These are phyloP conservation scores for Amoeboradix gromovi DNA, from an alignment of 371 early-diverging fungal genomes.

Conservation along the genomic window DNA sequence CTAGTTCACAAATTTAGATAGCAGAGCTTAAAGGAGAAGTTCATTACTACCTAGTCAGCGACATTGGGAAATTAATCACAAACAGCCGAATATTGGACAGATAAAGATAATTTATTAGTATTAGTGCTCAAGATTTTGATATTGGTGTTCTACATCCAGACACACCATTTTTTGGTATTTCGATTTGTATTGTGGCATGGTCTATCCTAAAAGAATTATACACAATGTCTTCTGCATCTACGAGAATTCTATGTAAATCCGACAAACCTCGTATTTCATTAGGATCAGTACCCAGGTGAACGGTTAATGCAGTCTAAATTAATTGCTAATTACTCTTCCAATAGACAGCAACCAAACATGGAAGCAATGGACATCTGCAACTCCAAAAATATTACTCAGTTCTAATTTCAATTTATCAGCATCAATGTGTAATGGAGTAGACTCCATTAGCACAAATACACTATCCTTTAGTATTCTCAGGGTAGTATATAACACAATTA, in stretches of 20 bases:
- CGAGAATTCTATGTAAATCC: slow-evolving; percentile 14
- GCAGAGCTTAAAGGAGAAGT: no score
- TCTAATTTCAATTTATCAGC: neutral
- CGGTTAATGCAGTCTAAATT: slow-evolving; percentile 9
- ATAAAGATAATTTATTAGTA: neutral
- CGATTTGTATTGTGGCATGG: slow-evolving; percentile 35
- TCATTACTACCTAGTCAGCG: no score
- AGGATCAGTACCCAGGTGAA: slow-evolving; percentile 8
- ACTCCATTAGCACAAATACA: slow-evolving; percentile 45
- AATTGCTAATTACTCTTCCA: slow-evolving; percentile 1
- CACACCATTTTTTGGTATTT: slow-evolving; percentile 6
- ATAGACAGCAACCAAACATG: slow-evolving; percentile 47
- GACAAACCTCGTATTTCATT: slow-evolving; percentile 1
- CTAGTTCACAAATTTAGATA: no score
- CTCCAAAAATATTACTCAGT: neutral
- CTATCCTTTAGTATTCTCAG: slow-evolving; percentile 40
- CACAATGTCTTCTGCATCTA: slow-evolving; percentile 24
- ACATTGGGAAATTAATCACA: no score
- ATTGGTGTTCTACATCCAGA: neutral
- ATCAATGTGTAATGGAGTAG: neutral
- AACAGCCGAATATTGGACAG: no score
- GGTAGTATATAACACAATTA: slow-evolving; percentile 43
- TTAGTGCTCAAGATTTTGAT: no score
- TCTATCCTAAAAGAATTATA: slow-evolving; percentile 32
- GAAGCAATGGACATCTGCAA: neutral